These are phyloP conservation scores for Lonicera japonica DNA, from an alignment of 129 eudicot species.

Conservation along the genomic window DNA sequence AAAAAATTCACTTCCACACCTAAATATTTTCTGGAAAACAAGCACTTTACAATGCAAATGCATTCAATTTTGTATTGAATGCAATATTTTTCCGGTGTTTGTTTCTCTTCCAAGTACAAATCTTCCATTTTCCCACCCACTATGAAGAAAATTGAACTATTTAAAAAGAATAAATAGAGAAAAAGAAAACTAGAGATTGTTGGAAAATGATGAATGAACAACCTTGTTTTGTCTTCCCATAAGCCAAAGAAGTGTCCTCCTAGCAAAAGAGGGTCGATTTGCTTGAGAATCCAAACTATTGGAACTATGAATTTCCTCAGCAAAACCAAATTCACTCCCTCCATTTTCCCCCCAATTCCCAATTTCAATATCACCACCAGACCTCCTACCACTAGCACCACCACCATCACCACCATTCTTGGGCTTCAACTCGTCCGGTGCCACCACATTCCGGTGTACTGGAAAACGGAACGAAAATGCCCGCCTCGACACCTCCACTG, in stretches of 20 bases:
- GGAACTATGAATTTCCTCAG: constrained; percentile 50
- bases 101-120: background rate
- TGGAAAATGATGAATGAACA: constrained; percentile 47
- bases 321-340: constrained; percentile 27
- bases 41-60: background rate
- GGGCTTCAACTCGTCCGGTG: constrained; percentile 23
- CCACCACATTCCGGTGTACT: constrained; percentile 22
- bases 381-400: constrained; percentile 23
- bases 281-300: constrained; percentile 47
- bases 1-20: background rate
- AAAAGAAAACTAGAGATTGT: constrained; percentile 35
- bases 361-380: constrained; percentile 33
- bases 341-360: constrained; percentile 46
- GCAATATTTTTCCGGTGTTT: background rate
- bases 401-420: constrained; percentile 16
- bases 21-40: background rate
- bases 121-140: constrained; percentile 9
- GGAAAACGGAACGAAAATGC: constrained; percentile 58
- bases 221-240: constrained; percentile 81
- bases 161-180: constrained; percentile 4
- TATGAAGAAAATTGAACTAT: constrained; percentile 11
- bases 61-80: background rate
- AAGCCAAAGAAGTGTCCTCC: constrained; percentile 67
- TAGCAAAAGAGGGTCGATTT: constrained; percentile 61
- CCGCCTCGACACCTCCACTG: constrained; percentile 32